phyloP scores from a whole-genome alignment of 306 rosid genomes.

The Cyamopsis tetragonoloba region DNA sequence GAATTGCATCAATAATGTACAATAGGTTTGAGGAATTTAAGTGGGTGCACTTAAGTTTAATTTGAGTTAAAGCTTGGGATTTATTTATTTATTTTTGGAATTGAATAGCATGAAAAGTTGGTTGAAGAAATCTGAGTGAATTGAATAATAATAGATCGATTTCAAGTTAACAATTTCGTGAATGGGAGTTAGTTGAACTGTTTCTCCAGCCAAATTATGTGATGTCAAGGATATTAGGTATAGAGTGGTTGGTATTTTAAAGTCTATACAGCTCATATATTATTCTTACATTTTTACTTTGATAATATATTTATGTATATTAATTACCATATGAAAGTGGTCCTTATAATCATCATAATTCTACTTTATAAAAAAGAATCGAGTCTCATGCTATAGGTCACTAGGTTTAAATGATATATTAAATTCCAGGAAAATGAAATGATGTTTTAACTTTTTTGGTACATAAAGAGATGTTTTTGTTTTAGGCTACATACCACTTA shows the following conservation, averaged over 20 bases:
- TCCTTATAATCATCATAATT: background rate
- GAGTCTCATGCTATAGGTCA: no score
- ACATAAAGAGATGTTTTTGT: no score
- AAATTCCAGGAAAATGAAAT: no score
- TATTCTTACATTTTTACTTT: slow-evolving; percentile 8
- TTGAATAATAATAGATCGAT: slow-evolving; percentile 16
- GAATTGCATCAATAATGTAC: background rate
- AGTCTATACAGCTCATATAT: slow-evolving; percentile 29
- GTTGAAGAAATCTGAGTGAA: slow-evolving; percentile 25
- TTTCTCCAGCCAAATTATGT: slow-evolving; percentile 48
- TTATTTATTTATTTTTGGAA: slow-evolving; percentile 8
- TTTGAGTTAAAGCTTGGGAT: background rate
- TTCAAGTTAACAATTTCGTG: slow-evolving; percentile 18
- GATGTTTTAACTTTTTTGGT: no score
- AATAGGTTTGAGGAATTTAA: background rate
- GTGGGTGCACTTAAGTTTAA: background rate
- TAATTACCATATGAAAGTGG: background rate
- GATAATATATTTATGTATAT: background rate
- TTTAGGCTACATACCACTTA: no score
- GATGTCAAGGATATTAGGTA: slow-evolving; percentile 35
- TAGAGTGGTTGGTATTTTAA: slow-evolving; percentile 52
- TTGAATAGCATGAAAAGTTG: slow-evolving; percentile 43
- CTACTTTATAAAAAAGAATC: background rate
- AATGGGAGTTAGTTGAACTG: slow-evolving; percentile 43
- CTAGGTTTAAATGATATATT: no score